These are phyloP conservation scores for Solanum infundibuliforme DNA, from an alignment of 257 asterid genomes.

Conservation along the genomic window DNA sequence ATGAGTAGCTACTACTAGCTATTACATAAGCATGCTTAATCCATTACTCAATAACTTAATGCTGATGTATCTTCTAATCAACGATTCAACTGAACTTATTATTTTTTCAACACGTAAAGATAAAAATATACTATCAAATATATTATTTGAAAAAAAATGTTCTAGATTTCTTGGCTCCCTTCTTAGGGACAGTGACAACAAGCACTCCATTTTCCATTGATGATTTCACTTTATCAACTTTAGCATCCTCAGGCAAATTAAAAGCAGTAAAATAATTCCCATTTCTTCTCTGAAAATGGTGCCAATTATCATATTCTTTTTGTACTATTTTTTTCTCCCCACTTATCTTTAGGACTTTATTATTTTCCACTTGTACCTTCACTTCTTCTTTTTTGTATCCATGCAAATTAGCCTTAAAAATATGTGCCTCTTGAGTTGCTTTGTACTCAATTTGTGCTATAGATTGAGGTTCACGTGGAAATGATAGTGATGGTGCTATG, in stretches of 20 bases:
- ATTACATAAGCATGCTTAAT: background rate
- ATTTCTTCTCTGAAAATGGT: background rate
- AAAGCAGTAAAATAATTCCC: background rate
- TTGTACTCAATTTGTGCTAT: constrained; percentile 7
- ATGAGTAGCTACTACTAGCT: background rate
- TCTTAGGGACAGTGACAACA: background rate
- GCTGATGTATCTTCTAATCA: no score
- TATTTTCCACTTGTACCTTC: background rate
- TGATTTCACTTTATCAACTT: background rate
- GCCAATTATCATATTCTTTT: background rate
- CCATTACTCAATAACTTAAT: no score
- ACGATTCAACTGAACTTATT: background rate
- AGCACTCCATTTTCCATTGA: background rate
- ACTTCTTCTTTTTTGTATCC: background rate
- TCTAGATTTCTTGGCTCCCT: background rate
- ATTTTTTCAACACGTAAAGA: background rate
- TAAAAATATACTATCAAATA: background rate
- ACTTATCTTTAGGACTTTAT: background rate
- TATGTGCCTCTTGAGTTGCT: constrained; percentile 1
- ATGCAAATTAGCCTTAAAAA: background rate
- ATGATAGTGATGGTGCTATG: background rate
- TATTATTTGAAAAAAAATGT: background rate
- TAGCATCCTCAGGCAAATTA: background rate
- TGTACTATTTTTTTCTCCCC: background rate
- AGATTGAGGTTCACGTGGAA: background rate